phyloP scores from a whole-genome alignment of 2,329 filamentous ascomycete genomes.

The Eurotiales sp. region DNA sequence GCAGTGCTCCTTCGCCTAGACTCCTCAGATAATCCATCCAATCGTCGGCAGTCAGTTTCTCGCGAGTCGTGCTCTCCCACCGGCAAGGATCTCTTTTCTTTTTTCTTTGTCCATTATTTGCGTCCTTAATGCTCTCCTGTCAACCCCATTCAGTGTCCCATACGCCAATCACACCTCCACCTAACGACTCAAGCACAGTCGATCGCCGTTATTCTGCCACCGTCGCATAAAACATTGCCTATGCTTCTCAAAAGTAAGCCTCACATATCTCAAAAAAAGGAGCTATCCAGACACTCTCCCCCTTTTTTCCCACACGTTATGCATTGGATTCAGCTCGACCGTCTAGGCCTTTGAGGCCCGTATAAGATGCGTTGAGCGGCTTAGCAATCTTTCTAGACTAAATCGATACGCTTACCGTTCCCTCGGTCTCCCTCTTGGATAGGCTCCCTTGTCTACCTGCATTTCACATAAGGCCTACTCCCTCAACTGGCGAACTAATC shows the following conservation, averaged over 20 bases:
- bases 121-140: not conserved
- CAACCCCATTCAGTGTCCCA: not conserved
- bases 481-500: not conserved
- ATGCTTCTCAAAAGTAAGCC: slow-evolving; percentile 1
- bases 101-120: not conserved
- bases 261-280: not conserved
- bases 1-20: slow-evolving; percentile 1
- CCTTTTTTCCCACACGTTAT: slow-evolving; percentile 1
- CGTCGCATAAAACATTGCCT: not conserved
- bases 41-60: not conserved
- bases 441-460: not conserved
- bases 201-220: slow-evolving; percentile 5
- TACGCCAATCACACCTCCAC: slow-evolving; percentile 10
- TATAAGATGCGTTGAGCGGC: slow-evolving; percentile 5
- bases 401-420: slow-evolving; percentile 6
- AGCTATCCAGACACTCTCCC: not conserved
- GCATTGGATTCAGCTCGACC: not conserved
- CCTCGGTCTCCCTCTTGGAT: not conserved
- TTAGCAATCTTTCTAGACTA: not conserved
- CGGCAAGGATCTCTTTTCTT: not conserved
- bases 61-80: not conserved
- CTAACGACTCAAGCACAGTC: slow-evolving; percentile 1
- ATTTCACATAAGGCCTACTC: slow-evolving; percentile 1
- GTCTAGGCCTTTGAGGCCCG: not conserved
- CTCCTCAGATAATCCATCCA: not conserved